Conservation (phyloP, 371 early-diverging fungal species). For the Zychaea mexicana region DNA sequence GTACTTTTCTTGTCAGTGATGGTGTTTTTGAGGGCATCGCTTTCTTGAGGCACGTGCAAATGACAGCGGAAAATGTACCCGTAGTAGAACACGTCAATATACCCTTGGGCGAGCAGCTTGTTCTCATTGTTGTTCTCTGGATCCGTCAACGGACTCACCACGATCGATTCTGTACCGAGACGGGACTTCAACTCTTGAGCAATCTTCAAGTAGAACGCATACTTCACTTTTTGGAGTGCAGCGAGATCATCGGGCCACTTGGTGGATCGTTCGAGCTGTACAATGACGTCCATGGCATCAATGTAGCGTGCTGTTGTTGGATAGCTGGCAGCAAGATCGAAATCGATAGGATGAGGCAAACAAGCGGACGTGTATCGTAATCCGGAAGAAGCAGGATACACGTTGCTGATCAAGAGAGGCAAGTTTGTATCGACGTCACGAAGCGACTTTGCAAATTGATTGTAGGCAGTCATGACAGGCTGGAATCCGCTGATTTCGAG, state of each 20-base stretch:
- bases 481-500: constrained; percentile 67
- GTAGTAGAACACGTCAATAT: constrained; percentile 68
- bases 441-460: constrained; percentile 69
- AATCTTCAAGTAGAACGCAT: constrained; percentile 80
- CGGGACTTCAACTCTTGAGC: constrained; percentile 53
- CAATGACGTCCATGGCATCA: constrained; percentile 75
- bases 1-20: constrained; percentile 52
- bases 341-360: constrained; percentile 76
- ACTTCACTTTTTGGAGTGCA: constrained; percentile 90
- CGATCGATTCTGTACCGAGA: constrained; percentile 49
- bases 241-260: constrained; percentile 90
- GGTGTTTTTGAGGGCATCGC: constrained; percentile 55
- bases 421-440: constrained; percentile 68
- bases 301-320: constrained; percentile 64
- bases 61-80: constrained; percentile 81
- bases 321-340: constrained; percentile 36
- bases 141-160: constrained; percentile 19
- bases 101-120: constrained; percentile 53
- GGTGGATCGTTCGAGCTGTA: constrained; percentile 83
- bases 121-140: constrained; percentile 48
- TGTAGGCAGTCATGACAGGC: constrained; percentile 70
- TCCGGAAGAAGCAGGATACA: constrained; percentile 66
- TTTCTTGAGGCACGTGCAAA: constrained; percentile 74
- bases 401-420: constrained; percentile 75
- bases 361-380: constrained; percentile 79